phyloP scores from a whole-genome alignment of 805 yeast species.

The Candida germanica region DNA sequence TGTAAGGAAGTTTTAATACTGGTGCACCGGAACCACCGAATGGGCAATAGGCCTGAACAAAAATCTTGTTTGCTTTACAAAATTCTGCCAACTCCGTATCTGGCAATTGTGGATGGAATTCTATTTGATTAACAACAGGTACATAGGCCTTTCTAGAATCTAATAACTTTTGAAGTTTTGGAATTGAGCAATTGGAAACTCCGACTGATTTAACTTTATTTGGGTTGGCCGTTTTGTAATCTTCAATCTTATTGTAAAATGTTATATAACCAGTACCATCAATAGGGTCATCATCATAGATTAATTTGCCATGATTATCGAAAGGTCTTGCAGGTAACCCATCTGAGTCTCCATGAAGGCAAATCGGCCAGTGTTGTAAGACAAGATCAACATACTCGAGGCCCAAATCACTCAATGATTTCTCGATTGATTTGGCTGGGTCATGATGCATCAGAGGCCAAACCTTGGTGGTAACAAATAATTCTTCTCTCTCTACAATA shows the following conservation, averaged over 20 bases:
- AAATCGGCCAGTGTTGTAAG: slow-evolving; percentile 51
- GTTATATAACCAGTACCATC: slow-evolving; percentile 29
- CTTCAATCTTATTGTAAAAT: slow-evolving; percentile 29
- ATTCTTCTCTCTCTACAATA: slow-evolving; percentile 44
- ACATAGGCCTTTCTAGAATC: slow-evolving; percentile 19
- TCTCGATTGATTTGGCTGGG: slow-evolving; percentile 40
- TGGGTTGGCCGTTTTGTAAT: slow-evolving; percentile 23
- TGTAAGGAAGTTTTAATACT: slow-evolving; percentile 47
- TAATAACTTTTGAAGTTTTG: slow-evolving; percentile 25
- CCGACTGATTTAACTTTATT: slow-evolving; percentile 35
- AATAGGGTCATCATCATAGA: slow-evolving; percentile 34
- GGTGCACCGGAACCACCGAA: slow-evolving; percentile 69
- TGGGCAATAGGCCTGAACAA: slow-evolving; percentile 57
- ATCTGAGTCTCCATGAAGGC: slow-evolving; percentile 37
- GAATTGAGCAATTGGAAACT: slow-evolving; percentile 32
- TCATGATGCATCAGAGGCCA: slow-evolving; percentile 44
- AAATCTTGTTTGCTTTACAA: slow-evolving; percentile 33
- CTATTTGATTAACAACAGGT: slow-evolving; percentile 36
- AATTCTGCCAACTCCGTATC: slow-evolving; percentile 40
- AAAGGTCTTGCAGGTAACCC: slow-evolving; percentile 37
- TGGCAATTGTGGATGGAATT: slow-evolving; percentile 35
- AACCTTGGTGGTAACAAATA: slow-evolving; percentile 36
- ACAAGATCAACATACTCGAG: slow-evolving; percentile 46
- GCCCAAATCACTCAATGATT: slow-evolving; percentile 38
- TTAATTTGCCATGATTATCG: slow-evolving; percentile 33